Evolutionary conservation across 345 rosid species (phyloP), one percentile per base, ranked within the genome.

Genomic region (Populus simonii): DNA sequence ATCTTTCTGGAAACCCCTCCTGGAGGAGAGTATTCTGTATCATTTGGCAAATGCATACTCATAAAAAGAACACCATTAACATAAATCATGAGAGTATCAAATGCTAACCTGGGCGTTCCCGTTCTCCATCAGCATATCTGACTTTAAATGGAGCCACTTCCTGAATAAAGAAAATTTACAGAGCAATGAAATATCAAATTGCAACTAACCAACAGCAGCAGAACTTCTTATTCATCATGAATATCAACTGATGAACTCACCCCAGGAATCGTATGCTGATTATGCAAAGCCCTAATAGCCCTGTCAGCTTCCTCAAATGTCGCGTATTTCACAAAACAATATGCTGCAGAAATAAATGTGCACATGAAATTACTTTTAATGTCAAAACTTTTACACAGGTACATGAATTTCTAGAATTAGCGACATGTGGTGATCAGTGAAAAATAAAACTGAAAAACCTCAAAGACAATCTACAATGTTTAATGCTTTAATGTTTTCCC

Each of bases 291-390:
- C 77, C 81, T 82, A 81, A 94, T 91, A 72, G 97, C 98, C 47
- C 87, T 84, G 61, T 75, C 88, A 81, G 91, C 94, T 84, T 91
- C 97, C 80, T 87, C 97, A 35, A 80, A 11, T 49, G 84, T 89
- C 74, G 85, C 83, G 87, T 89, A 94, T 84, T 94, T 94, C 47
- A 93, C 91, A 80, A 94, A 94, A 88, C 97, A 92, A 83, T 90
- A 91, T 66, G 89, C 98, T 92, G 86, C 78, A 80, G 22, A 72
- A 80, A 49, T 47, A 79, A 55, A 83, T 17, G 68, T n/a, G n/a
- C 25, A 70, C 0, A 29, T 47, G 41, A 33, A 70, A 61, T 51
- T 20, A 57, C 25, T 66, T n/a, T 15, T 47, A 47, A 47, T 47
- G 18, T 16, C 53, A 47, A 47, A 47, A 4, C 18, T 15, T 47